These are phyloP conservation scores for Beverwykella pulmonaria DNA, from an alignment of 495 filamentous ascomycete species.

Conservation along the genomic window DNA sequence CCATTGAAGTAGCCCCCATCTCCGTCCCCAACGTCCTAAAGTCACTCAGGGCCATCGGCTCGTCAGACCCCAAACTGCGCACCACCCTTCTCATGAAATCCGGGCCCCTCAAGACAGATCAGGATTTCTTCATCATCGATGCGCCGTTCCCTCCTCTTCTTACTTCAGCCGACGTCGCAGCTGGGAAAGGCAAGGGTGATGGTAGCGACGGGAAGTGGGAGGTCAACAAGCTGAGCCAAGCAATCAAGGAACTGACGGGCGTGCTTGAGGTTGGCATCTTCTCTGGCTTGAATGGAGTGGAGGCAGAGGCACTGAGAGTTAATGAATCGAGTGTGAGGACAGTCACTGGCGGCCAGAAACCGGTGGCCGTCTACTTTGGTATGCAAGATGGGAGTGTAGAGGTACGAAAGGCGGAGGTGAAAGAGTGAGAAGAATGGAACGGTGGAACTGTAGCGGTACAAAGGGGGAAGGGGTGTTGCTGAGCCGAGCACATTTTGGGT, in stretches of 20 bases:
- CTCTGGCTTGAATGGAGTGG: constrained; percentile 70
- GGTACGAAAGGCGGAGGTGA: constrained; percentile 32
- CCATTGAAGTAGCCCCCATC: constrained; percentile 89
- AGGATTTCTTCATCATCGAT: constrained; percentile 91
- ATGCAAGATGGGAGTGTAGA: constrained; percentile 69
- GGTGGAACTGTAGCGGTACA: no score
- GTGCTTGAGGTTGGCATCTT: constrained; percentile 94
- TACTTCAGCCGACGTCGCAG: constrained; percentile 59
- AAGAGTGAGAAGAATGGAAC: no score
- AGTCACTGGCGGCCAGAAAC: constrained; percentile 74
- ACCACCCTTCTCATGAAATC: constrained; percentile 69
- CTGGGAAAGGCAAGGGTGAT: constrained; percentile 41
- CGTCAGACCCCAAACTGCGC: constrained; percentile 67
- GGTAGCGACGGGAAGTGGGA: constrained; percentile 63
- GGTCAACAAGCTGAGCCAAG: constrained; percentile 68
- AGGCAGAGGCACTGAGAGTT: constrained; percentile 60
- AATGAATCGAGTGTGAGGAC: constrained; percentile 41
- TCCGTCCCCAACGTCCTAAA: constrained; percentile 70
- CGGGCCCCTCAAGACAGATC: constrained; percentile 87
- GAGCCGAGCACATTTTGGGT: no score
- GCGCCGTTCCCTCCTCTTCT: constrained; percentile 78
- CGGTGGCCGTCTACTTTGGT: constrained; percentile 92
- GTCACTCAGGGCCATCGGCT: constrained; percentile 70
- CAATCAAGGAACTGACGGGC: constrained; percentile 80
- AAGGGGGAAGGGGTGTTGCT: no score